Percentiles rank a stretch among this genome's conserved stretches.
phyloP scores from a whole-genome alignment of 2,329 filamentous ascomycete species.

The Colletotrichum acutatum region DNA sequence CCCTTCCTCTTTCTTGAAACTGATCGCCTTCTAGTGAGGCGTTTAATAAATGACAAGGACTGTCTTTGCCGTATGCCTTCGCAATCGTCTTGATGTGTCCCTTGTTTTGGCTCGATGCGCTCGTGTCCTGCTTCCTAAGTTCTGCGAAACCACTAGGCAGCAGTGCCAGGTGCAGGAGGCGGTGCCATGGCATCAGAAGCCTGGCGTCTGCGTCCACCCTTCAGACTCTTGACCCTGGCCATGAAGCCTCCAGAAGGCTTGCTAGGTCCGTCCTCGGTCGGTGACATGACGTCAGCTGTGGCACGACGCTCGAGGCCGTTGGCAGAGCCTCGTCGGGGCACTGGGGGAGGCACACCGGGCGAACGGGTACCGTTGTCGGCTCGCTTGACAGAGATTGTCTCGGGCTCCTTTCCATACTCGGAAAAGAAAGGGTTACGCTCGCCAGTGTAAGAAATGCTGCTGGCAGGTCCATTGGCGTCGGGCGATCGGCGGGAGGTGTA shows the following conservation, averaged over 20 bases:
- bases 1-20: neutral
- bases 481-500: conserved; percentile 55
- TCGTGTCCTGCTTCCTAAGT: conserved; percentile 18
- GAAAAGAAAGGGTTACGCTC: conserved; percentile 84
- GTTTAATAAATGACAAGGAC: neutral
- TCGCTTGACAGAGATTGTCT: conserved; percentile 59
- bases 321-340: conserved; percentile 48
- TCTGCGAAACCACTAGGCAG: conserved; percentile 47
- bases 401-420: conserved; percentile 74
- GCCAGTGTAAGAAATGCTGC: conserved; percentile 48
- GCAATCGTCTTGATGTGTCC: neutral
- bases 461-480: conserved; percentile 47
- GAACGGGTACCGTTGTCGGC: conserved; percentile 51
- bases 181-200: conserved; percentile 35
- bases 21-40: neutral
- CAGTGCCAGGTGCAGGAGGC: conserved; percentile 48
- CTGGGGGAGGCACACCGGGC: conserved; percentile 69
- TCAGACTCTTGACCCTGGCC: conserved; percentile 84
- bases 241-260: conserved; percentile 70
- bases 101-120: neutral
- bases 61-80: neutral
- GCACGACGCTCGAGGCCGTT: conserved; percentile 69
- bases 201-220: conserved; percentile 67
- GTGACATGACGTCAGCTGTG: conserved; percentile 65
- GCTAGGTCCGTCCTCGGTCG: conserved; percentile 53